A percentile compares a stretch with the other conserved stretches of the same genome.
Evolutionary conservation across 805 yeast species (phyloP).

Genomic region (Starmerella floris): DNA sequence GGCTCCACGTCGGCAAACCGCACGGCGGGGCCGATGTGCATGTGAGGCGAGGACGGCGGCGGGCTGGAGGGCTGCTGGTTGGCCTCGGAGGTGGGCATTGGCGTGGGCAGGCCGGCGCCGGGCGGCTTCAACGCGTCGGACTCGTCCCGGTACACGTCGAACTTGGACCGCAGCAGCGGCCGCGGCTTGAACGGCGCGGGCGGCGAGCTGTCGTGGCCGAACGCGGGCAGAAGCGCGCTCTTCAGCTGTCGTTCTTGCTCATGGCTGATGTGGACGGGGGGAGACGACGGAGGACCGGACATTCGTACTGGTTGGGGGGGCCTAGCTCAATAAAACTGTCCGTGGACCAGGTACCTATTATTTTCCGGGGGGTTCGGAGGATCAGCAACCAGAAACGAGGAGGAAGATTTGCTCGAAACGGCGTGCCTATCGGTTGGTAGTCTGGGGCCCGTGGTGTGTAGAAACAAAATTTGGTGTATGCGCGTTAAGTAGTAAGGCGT

Average conservation of each 20-base stretch:
- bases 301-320: too few species aligned
- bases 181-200: conserved; percentile 2
- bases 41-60: conserved; percentile 11
- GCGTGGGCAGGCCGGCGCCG: conserved; percentile 15
- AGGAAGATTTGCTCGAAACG: too few species aligned
- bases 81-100: conserved; percentile 20
- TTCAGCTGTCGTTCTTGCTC: neutral
- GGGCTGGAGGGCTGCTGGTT: conserved; percentile 13
- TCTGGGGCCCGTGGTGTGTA: too few species aligned
- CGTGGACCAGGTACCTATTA: too few species aligned
- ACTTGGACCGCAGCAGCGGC: conserved; percentile 5
- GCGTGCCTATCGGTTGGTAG: too few species aligned
- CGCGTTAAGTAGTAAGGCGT: neutral
- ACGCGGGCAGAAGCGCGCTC: conserved; percentile 14
- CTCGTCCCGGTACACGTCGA: conserved; percentile 12
- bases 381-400: too few species aligned
- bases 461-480: neutral
- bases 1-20: neutral
- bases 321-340: too few species aligned
- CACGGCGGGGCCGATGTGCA: neutral
- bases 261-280: conserved; percentile 8
- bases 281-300: conserved; percentile 21
- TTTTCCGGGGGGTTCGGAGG: too few species aligned
- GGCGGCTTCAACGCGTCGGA: neutral
- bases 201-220: conserved; percentile 10